These are phyloP conservation scores for Apiospora hydei DNA, from an alignment of 2,329 filamentous ascomycete genomes.

Conservation along the genomic window DNA sequence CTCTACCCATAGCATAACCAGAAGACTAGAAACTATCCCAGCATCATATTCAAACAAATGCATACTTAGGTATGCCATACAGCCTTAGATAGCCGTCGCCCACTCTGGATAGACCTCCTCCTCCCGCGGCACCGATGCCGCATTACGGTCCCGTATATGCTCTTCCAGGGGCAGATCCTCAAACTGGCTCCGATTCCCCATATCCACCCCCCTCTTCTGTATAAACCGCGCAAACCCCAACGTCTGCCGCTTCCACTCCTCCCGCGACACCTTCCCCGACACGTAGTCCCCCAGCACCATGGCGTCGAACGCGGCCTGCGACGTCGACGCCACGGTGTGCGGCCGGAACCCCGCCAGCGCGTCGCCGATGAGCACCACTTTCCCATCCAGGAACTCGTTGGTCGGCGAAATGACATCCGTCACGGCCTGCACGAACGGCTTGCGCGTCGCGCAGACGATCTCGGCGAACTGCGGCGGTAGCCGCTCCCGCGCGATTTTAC, in stretches of 20 bases:
- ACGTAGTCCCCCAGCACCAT: constrained; percentile 46
- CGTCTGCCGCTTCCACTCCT: constrained; percentile 45
- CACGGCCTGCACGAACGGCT: constrained; percentile 51
- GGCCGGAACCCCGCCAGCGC: constrained; percentile 52
- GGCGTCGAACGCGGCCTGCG: constrained; percentile 47
- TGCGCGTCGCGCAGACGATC: constrained; percentile 46
- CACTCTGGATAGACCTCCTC: constrained; percentile 44
- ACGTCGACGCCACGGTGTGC: constrained; percentile 52
- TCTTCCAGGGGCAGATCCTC: constrained; percentile 41
- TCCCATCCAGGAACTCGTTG: constrained; percentile 46
- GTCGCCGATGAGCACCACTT: constrained; percentile 52
- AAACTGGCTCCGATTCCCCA: constrained; percentile 46
- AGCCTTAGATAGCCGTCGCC: constrained; percentile 30
- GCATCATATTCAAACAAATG: neutral
- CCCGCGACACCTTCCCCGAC: constrained; percentile 39
- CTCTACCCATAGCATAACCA: too few relatives aligned
- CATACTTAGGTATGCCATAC: too few relatives aligned
- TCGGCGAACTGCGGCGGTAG: constrained; percentile 50
- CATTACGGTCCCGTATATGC: constrained; percentile 44
- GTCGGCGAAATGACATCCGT: too few relatives aligned
- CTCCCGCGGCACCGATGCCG: constrained; percentile 41
- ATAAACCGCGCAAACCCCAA: constrained; percentile 45
- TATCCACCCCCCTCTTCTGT: constrained; percentile 44
- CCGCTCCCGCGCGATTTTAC: constrained; percentile 38
- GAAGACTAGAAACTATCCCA: neutral